Evolutionary conservation across 2,329 filamentous ascomycete species (phyloP).

Genomic region (Hypoxylon sp.): DNA sequence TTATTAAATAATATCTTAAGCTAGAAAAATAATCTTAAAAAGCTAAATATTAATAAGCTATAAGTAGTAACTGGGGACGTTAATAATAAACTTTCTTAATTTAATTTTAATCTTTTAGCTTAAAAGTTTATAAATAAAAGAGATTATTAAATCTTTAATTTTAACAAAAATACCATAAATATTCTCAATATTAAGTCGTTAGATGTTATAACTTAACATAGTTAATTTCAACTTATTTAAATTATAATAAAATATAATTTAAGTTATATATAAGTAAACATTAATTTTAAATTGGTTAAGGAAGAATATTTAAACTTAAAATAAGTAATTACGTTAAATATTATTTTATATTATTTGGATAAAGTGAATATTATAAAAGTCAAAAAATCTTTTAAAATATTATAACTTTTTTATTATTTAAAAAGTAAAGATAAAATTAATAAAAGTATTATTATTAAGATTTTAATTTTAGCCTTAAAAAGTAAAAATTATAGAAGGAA

Average conservation of each 20-base stretch:
- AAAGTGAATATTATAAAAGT: neutral
- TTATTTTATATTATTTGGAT: constrained; percentile 10
- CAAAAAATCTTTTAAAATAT: neutral
- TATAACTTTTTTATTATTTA: neutral
- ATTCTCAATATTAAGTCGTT: too few species aligned
- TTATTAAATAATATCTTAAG: neutral
- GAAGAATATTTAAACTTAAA: constrained; percentile 3
- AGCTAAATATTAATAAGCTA: too few species aligned
- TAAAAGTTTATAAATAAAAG: neutral
- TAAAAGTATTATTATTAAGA: neutral
- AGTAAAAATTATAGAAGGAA: neutral
- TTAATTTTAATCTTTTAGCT: too few species aligned
- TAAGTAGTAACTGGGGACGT: too few species aligned
- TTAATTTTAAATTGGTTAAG: constrained; percentile 6
- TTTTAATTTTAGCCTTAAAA: neutral
- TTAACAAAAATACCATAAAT: neutral
- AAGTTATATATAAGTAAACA: neutral
- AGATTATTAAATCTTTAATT: neutral
- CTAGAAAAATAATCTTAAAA: too few species aligned
- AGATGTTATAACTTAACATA: too few species aligned
- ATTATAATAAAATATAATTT: constrained; percentile 8
- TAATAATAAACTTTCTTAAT: too few species aligned
- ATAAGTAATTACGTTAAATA: neutral
- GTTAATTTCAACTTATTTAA: too few species aligned
- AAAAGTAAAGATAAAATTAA: neutral